Percentiles rank a stretch among this genome's conserved stretches.
Evolutionary conservation across 2,329 filamentous ascomycete genomes (phyloP).

Genomic region (Neofusicoccum sp.): DNA sequence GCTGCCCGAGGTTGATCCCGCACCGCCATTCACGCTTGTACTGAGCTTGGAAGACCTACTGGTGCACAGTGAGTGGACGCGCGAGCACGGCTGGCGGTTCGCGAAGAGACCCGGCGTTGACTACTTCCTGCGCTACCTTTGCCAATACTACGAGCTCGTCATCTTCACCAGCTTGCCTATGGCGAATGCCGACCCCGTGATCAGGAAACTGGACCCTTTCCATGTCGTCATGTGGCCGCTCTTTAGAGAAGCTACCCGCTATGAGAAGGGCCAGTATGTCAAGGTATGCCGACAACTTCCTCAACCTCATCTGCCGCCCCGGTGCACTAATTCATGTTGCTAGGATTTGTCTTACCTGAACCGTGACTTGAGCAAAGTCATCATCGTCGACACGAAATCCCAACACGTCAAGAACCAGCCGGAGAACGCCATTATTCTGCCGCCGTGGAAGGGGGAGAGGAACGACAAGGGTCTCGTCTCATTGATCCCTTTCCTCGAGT

Average conservation of each 20-base stretch:
- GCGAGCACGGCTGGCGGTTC: constrained; percentile 92
- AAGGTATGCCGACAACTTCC: constrained; percentile 82
- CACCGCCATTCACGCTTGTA: constrained; percentile 88
- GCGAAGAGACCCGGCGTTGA: constrained; percentile 95
- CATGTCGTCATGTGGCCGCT: constrained; percentile 94
- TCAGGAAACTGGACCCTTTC: constrained; percentile 93
- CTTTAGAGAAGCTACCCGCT: constrained; percentile 95
- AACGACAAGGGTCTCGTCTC: constrained; percentile 85
- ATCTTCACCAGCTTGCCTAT: constrained; percentile 90
- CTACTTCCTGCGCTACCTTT: constrained; percentile 95
- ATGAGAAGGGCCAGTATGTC: constrained; percentile 92
- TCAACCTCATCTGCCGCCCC: no score
- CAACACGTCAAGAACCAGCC: constrained; percentile 85
- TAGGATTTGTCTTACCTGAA: constrained; percentile 98
- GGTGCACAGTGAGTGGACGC: constrained; percentile 91
- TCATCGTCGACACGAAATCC: constrained; percentile 87
- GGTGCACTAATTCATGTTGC: no score
- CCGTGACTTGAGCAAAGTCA: constrained; percentile 90
- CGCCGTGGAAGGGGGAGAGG: constrained; percentile 84
- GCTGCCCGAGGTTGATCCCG: constrained; percentile 77
- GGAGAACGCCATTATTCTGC: constrained; percentile 91
- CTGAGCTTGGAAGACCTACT: constrained; percentile 92
- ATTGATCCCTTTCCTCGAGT: constrained; percentile 95
- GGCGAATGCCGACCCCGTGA: constrained; percentile 80
- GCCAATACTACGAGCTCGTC: constrained; percentile 97